Conservation (phyloP, 2,329 filamentous ascomycete species). For the Fusarium acutatum region DNA sequence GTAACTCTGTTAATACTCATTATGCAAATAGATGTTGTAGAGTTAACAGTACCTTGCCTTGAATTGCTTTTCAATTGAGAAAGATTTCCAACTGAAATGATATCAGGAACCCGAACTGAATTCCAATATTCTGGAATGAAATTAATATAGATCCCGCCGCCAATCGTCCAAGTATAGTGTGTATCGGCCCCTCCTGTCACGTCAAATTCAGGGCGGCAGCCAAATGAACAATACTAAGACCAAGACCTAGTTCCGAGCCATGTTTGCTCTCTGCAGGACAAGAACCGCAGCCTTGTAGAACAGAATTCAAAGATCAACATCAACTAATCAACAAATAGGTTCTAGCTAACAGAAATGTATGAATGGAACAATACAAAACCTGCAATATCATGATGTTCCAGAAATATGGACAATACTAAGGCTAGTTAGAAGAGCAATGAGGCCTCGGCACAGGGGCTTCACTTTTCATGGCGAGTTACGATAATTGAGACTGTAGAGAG, state of each 20-base stretch:
- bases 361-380: constrained; percentile 10
- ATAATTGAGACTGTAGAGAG: background rate
- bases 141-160: background rate
- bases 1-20: background rate
- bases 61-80: background rate
- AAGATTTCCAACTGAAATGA: background rate
- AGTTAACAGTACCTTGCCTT: no score
- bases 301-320: background rate
- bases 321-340: background rate
- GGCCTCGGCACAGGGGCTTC: background rate
- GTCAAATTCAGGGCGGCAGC: background rate
- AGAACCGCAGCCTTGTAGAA: background rate
- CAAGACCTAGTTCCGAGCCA: background rate
- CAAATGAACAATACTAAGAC: constrained; percentile 1
- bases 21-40: background rate
- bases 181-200: background rate
- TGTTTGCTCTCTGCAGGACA: constrained; percentile 1
- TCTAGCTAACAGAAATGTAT: background rate
- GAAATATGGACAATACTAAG: constrained; percentile 8
- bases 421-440: background rate
- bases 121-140: background rate
- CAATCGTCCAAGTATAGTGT: background rate
- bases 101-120: background rate
- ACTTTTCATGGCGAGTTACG: background rate
- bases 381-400: background rate